phyloP scores from a whole-genome alignment of 1,284 basidiomycete species.

The Volvariella surrecta region DNA sequence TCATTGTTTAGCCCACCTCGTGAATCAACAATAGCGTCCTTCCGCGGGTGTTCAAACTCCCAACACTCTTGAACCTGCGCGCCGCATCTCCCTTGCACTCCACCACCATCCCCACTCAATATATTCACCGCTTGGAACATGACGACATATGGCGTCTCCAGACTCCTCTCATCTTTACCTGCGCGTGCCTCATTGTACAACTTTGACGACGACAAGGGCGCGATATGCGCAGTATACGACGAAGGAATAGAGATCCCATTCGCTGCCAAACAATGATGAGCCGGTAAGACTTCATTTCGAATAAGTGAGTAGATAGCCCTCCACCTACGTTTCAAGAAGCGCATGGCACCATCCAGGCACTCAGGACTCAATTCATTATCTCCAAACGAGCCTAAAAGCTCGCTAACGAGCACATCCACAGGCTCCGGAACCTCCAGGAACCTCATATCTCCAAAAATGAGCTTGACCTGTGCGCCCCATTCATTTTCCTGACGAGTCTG shows the following conservation, averaged over 20 bases:
- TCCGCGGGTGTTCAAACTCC: constrained; percentile 92
- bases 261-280: constrained; percentile 39
- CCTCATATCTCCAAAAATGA: constrained; percentile 95
- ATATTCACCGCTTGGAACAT: constrained; percentile 93
- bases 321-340: constrained; percentile 78
- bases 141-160: constrained; percentile 97
- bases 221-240: constrained; percentile 92
- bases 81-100: constrained; percentile 60
- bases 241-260: constrained; percentile 94
- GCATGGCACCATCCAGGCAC: constrained; percentile 91
- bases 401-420: constrained; percentile 93
- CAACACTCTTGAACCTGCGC: constrained; percentile 91
- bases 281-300: not conserved
- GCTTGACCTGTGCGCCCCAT: constrained; percentile 77
- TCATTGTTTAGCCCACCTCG: constrained; percentile 51
- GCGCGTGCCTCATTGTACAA: constrained; percentile 76
- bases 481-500: constrained; percentile 75
- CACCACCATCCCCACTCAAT: constrained; percentile 65
- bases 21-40: constrained; percentile 66
- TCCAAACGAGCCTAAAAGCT: constrained; percentile 94
- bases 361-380: constrained; percentile 99
- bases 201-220: constrained; percentile 90
- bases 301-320: not conserved
- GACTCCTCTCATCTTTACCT: constrained; percentile 51
- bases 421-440: constrained; percentile 70